A percentile compares a stretch with the other conserved stretches of the same genome.
These are phyloP conservation scores for Rhodamnia argentea DNA, from an alignment of 345 rosid genomes.

Conservation along the genomic window DNA sequence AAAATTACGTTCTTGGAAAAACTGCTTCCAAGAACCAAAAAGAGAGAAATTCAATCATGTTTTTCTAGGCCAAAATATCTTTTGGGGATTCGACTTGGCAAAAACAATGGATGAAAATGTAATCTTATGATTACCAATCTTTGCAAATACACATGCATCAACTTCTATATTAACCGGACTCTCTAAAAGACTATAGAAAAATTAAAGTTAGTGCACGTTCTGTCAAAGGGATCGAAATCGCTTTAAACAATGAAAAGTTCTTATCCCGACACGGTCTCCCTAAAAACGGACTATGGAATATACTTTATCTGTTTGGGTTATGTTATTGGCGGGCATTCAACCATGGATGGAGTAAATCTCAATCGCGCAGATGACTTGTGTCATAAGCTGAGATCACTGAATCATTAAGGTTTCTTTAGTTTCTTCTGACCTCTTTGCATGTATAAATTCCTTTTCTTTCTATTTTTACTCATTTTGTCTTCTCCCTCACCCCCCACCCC, in stretches of 20 bases:
- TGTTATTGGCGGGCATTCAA: no score
- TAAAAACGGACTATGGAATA: no score
- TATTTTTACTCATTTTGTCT: neutral
- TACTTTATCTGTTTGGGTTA: no score
- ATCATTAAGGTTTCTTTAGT: neutral
- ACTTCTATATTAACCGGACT: neutral
- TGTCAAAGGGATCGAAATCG: neutral
- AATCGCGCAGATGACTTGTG: neutral
- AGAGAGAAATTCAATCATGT: neutral
- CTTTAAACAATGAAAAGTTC: neutral
- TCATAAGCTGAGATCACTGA: neutral
- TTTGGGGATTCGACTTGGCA: neutral
- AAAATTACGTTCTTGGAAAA: neutral
- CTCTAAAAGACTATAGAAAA: neutral
- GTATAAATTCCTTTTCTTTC: neutral
- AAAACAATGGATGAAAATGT: neutral
- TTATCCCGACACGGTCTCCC: fast-evolving
- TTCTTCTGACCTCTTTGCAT: neutral
- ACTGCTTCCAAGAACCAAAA: neutral
- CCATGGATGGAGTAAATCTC: neutral
- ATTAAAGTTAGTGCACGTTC: neutral
- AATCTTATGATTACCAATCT: neutral
- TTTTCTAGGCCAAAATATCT: neutral
- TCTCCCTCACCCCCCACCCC: neutral
- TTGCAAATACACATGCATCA: neutral